Evolutionary conservation across 2,329 filamentous ascomycete species (phyloP), one percentile per base, ranked within the genome.

Genomic region (Penicillium sp.): DNA sequence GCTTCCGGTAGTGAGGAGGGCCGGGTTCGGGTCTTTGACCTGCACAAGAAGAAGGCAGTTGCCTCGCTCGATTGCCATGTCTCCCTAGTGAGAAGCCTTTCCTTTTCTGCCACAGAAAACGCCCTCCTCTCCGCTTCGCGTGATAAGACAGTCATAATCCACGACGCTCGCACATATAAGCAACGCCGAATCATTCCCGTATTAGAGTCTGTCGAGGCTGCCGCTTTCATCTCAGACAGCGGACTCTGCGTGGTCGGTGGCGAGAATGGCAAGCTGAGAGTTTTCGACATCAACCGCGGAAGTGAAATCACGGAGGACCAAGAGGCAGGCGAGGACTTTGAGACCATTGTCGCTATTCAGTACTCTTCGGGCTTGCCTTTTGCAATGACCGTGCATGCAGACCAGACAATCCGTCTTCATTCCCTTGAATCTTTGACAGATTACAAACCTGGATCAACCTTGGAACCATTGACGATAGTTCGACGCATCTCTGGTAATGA

Each of bases 1-100:
- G 92, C 92, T 5, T 95, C 92, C 29, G 94, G 93, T 59, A 92
- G 90, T 57, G 95, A 99, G 73, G 93, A 97, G 71, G 94, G 94
- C 28, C 95, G 93, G 68, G 84, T 99, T 49, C 83, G 90, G 18
- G 84, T 99, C 19, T 99, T 92, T 90, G 90, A 97, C 75, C 77
- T 99, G 54, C 87, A 92, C 74, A 95, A 91, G 76, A 85, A 90
- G 52, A 90, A 84, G 60, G 87, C 87, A 55, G 80, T 91, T 19
- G 89, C 90, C 18, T 86, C 87, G 16, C 79, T 96, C 28, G 92
- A 97, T 56, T 94, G 92, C 0, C 95, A 99, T 70, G 92, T 96
- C 19, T 97, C 94, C 9, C 90, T 97, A 62, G 90, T 99, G n/a
- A 87, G 92, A 63, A 87, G 86, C 48, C 73, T 99, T 46, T 90